These are phyloP conservation scores for Cornus kousa DNA, from an alignment of 148 eudicot genomes.

Conservation along the genomic window DNA sequence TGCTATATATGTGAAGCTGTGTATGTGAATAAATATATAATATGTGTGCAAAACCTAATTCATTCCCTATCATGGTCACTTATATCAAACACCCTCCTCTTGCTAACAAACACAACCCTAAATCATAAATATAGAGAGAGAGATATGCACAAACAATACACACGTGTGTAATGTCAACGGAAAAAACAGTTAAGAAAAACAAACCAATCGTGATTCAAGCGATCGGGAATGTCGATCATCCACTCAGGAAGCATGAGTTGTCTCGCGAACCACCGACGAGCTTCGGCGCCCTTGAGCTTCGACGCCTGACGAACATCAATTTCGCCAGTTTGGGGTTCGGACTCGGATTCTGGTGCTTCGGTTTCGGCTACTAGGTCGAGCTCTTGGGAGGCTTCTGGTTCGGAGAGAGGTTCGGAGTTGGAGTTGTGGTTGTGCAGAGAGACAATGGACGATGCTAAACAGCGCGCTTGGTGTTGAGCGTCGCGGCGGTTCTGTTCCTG, in stretches of 20 bases:
- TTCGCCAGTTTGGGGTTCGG: conserved; percentile 15
- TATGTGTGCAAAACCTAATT: neutral
- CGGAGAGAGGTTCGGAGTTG: conserved; percentile 10
- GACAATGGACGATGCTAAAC: conserved; percentile 61
- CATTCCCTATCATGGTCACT: neutral
- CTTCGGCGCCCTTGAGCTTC: conserved; percentile 60
- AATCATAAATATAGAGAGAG: no score
- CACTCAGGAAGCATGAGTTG: conserved; percentile 98
- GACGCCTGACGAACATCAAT: conserved; percentile 68
- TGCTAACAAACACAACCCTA: neutral
- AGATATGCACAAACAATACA: no score
- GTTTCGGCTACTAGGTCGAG: conserved; percentile 13
- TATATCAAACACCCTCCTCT: neutral
- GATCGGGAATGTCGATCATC: conserved; percentile 89
- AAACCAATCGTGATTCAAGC: conserved; percentile 64
- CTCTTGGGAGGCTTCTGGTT: conserved; percentile 14
- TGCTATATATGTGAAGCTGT: no score
- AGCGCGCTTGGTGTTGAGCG: conserved; percentile 83
- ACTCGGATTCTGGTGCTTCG: conserved; percentile 14
- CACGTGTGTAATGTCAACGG: no score
- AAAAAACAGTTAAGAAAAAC: neutral
- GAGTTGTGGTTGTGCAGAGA: conserved; percentile 51
- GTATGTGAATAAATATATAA: no score
- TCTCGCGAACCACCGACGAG: conserved; percentile 75
- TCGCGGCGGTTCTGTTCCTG: conserved; percentile 75